Base-by-base conservation (phyloP, 2,329 filamentous ascomycete genomes). In the Venturia carpophila region DNA sequence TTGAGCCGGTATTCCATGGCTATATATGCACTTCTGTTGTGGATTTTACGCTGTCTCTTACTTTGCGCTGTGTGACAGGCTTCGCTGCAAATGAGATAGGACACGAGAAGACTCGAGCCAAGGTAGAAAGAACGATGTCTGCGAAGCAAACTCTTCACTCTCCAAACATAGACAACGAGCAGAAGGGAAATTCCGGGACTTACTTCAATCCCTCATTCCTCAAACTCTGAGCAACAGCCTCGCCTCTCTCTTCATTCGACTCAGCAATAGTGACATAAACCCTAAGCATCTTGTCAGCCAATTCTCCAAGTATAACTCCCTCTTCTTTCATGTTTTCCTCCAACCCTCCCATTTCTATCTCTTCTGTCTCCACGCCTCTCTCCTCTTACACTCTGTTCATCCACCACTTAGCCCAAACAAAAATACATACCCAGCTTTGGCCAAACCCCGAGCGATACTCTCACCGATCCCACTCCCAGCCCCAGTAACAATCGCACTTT, bases 221-320 rank as follows among this genome's bases (percentile, higher is more conserved):
- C 30, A 56, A 49, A 30, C 55, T 49, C 21, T 43, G 34, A 39
- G 37, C 49, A 43, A 60, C 45, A 41, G 63, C 63, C 37, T 64
- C 21, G 5, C 63, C 63, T 3, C n/a, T 42, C 11, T 68, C 65
- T 21, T 68, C 68, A 49, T 69, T 69, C 30, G 67, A 64, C 60
- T 73, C 71, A 15, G 69, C 69, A 64, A 73, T 70, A 11, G 71
- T 71, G 3, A 73, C 71, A 66, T 69, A 70, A 13, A 69, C 71
- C 4, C 70, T 71, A 41, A 41, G 10, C 10, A 10, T 10, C 5
- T 37, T 13, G 10, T 56, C 11, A 56, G 52, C 15, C 13, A 19
- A 37, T n/a, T 17, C 13, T 3, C 27, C 5, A 55, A 13, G 6
- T 34, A 6, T 3, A 15, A 27, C 4, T 19, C 47, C 19, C 2